These are phyloP conservation scores for Penicillium fimorum DNA, from an alignment of 495 filamentous ascomycete genomes.

Conservation along the genomic window DNA sequence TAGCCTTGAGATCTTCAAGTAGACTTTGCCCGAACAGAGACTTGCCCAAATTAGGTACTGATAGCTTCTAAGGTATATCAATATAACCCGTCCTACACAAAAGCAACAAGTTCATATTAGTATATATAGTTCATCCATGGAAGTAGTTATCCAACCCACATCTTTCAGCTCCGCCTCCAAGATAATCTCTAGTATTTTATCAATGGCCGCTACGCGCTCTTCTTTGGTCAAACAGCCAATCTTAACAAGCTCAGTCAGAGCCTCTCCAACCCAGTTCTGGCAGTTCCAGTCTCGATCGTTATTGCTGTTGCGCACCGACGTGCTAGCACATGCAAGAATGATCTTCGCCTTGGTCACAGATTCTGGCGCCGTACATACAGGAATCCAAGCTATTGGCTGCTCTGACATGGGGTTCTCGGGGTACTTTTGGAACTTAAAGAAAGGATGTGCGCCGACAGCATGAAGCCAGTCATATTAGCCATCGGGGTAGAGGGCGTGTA, in stretches of 20 bases:
- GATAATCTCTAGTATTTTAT: conserved; percentile 32
- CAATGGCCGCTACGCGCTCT: conserved; percentile 21
- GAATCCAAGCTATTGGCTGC: conserved; percentile 49
- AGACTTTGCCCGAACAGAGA: too few relatives aligned
- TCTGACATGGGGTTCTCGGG: conserved; percentile 47
- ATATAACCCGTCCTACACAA: background rate
- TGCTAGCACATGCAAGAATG: conserved; percentile 18
- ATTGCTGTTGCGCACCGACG: conserved; percentile 26
- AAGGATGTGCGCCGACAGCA: conserved; percentile 28
- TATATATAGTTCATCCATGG: too few relatives aligned
- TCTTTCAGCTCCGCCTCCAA: conserved; percentile 26
- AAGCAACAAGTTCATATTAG: background rate
- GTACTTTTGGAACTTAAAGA: conserved; percentile 35
- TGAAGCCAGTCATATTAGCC: conserved; percentile 22
- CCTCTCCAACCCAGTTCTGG: conserved; percentile 38
- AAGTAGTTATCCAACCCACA: background rate
- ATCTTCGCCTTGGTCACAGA: conserved; percentile 22
- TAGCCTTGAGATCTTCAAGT: too few relatives aligned
- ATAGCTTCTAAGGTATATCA: too few relatives aligned
- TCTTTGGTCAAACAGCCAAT: conserved; percentile 22
- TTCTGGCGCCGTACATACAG: conserved; percentile 20
- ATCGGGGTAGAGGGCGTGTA: conserved; percentile 26
- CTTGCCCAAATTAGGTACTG: too few relatives aligned
- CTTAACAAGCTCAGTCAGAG: conserved; percentile 24
- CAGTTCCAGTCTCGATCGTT: conserved; percentile 34